Evolutionary conservation across 108 stramenopile species (phyloP).

Genomic region (Seminavis robusta): DNA sequence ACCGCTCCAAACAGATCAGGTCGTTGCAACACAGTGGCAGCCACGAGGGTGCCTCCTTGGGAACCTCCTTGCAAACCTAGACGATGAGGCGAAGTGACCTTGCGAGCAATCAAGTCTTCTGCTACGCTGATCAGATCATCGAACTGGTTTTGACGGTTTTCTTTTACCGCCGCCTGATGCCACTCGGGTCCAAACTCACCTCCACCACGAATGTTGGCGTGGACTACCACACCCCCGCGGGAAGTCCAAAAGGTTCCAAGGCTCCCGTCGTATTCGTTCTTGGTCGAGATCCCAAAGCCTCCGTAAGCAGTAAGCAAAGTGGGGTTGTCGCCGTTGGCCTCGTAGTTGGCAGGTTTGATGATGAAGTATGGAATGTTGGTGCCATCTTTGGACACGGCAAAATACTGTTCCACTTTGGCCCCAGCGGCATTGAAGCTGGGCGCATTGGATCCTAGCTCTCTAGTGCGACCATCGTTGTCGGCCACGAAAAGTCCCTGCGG

Average conservation of each 20-base stretch:
- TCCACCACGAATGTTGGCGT: constrained; percentile 89
- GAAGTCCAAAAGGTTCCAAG: constrained; percentile 69
- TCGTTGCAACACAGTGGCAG: constrained; percentile 68
- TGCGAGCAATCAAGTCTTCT: constrained; percentile 59
- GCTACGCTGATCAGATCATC: constrained; percentile 91
- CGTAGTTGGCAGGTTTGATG: constrained; percentile 18
- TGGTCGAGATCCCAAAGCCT: constrained; percentile 86
- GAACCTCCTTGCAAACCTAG: constrained; percentile 90
- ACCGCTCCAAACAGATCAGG: constrained; percentile 92
- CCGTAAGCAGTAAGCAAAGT: constrained; percentile 75
- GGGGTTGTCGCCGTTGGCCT: constrained; percentile 18
- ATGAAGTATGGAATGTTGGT: constrained; percentile 65
- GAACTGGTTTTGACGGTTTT: too few relatives aligned
- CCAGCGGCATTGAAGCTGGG: too few relatives aligned
- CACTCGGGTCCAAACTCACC: constrained; percentile 75
- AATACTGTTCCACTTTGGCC: constrained; percentile 43
- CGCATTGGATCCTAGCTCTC: too few relatives aligned
- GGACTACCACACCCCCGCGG: constrained; percentile 75
- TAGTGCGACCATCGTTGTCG: too few relatives aligned
- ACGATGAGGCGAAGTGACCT: constrained; percentile 66
- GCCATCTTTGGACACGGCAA: constrained; percentile 58
- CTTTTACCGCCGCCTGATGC: too few relatives aligned
- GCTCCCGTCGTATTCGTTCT: constrained; percentile 58
- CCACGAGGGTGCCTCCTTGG: constrained; percentile 89
- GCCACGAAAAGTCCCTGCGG: too few relatives aligned